These are phyloP conservation scores for Umbilicus rupestris DNA, from an alignment of 164 flowering plant species.

Conservation along the genomic window DNA sequence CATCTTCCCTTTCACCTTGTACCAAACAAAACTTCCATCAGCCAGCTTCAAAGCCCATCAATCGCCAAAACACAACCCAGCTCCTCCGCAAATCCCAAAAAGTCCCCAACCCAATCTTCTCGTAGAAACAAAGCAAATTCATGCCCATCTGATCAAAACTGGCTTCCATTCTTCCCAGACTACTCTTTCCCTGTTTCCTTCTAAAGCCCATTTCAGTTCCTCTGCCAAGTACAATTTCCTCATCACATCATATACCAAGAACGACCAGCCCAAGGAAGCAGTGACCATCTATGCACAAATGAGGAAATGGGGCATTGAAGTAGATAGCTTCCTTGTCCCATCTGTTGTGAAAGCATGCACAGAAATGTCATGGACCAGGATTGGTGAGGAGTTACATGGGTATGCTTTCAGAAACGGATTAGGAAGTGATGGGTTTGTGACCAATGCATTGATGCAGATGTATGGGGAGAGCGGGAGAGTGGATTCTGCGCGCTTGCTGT, in stretches of 20 bases:
- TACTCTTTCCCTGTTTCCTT: constrained; percentile 1
- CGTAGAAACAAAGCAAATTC: constrained; percentile 43
- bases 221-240: constrained; percentile 31
- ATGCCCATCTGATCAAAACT: constrained; percentile 43
- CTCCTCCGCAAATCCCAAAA: constrained; percentile 11
- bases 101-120: constrained; percentile 15
- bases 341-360: constrained; percentile 48
- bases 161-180: constrained; percentile 19
- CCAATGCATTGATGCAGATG: constrained; percentile 44
- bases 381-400: constrained; percentile 53
- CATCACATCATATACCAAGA: constrained; percentile 34
- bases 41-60: constrained; percentile 7
- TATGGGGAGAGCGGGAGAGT: constrained; percentile 29
- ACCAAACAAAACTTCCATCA: constrained; percentile 12
- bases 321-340: constrained; percentile 39
- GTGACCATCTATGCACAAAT: constrained; percentile 29
- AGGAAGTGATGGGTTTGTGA: constrained; percentile 32
- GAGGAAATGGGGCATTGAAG: constrained; percentile 21
- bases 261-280: constrained; percentile 26
- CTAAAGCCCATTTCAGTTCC: constrained; percentile 18
- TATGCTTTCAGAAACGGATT: constrained; percentile 31
- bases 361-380: constrained; percentile 15
- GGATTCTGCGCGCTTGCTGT: constrained; percentile 20
- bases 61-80: constrained; percentile 4
- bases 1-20: constrained; percentile 16